Percentiles rank a stretch among this genome's conserved stretches.
Evolutionary conservation across 1,139 yeast genomes (phyloP).

Genomic region (Pichia terricola): DNA sequence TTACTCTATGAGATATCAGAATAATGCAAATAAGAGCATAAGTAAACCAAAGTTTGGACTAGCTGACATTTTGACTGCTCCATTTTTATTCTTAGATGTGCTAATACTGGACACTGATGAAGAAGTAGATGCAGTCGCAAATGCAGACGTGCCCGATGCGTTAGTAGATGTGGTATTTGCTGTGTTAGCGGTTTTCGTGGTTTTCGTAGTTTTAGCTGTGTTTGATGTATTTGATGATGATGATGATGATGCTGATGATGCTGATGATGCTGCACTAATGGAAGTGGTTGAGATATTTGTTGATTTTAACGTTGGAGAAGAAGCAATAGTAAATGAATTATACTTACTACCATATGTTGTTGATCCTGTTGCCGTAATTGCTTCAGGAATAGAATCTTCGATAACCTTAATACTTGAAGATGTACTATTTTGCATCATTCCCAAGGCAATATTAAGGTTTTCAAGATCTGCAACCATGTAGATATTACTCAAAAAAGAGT

Average conservation of each 20-base stretch:
- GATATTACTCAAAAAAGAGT: conserved; percentile 61
- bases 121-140: neutral
- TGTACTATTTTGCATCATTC: conserved; percentile 29
- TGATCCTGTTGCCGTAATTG: conserved; percentile 5
- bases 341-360: conserved; percentile 5
- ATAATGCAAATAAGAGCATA: conserved; percentile 6
- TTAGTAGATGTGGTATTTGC: neutral
- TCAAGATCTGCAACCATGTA: conserved; percentile 75
- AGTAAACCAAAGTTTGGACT: neutral
- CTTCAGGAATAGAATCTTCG: conserved; percentile 6
- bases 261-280: neutral
- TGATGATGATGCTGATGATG: neutral
- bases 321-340: conserved; percentile 3
- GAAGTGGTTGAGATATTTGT: neutral
- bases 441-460: conserved; percentile 52
- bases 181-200: neutral
- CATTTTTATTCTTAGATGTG: conserved; percentile 4
- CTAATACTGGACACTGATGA: conserved; percentile 1
- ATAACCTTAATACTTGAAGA: conserved; percentile 2
- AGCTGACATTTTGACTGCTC: conserved; percentile 1
- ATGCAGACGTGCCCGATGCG: neutral
- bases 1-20: neutral
- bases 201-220: neutral
- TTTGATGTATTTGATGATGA: neutral
- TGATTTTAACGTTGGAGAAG: conserved; percentile 1